Evolutionary conservation across 73 alveolate species (phyloP), one percentile per base, ranked within the genome.

Genomic region (Stentor coeruleus): DNA sequence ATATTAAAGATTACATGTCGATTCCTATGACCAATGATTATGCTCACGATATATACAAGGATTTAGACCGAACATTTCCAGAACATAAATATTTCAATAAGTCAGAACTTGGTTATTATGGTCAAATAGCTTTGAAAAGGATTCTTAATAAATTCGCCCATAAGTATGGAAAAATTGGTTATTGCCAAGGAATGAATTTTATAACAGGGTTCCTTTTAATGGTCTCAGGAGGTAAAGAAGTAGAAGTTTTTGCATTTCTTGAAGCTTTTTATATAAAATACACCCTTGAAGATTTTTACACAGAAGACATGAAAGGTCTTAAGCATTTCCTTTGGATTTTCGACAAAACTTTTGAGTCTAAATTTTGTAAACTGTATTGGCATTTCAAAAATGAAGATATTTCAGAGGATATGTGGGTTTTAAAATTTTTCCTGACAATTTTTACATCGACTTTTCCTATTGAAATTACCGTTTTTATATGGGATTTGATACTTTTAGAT

Each of bases 211-310:
- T 66, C 11, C 33, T 66, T 66, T 33, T 66, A 33, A 14, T 66
- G 81, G 87, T 85, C 15, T 79, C 84, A 31, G 91, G 91, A 58
- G 91, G 91, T 6, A 49, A 26, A 11, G 91, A 85, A 14, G 87
- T 42, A 66, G 91, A 85, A 55, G 91, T 85, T 37, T 85, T 77
- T 60, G 76, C 83, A 84, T 59, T 85, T 20, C 66, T 85, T 3
- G 87, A 38, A 14, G 82, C 91, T 35, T 28, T 85, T 20, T 66
- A 31, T 31, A 66, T 28, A 33, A 66, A 66, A 20, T 66, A 28
- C 33, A 37, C n/a, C 14, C 37, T 20, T 66, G n/a, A 26, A 15
- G 79, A 31, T 28, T 20, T 66, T 33, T 20, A 28, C 33, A 14
- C 26, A 20, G 79, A 66, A 66, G 79, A 66, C 0, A 66, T 66